Base-by-base conservation (phyloP, 1,284 basidiomycete species). In the Fomitopsis schrenkii region DNA sequence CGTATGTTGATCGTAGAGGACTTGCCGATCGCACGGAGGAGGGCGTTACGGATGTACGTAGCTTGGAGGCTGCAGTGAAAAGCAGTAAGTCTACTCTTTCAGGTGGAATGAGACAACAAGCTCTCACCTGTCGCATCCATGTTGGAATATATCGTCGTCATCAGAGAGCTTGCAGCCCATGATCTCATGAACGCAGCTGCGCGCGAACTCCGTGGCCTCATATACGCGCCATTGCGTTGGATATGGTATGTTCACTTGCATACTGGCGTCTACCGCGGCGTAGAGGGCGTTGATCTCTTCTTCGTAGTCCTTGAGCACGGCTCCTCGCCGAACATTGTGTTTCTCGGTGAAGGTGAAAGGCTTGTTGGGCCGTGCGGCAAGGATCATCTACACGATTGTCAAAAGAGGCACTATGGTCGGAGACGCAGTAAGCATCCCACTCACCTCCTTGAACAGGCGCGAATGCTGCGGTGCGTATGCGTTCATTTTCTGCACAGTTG, bases 101-200 rank as follows among this genome's bases (percentile, higher is more conserved):
- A 9, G 14, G 2, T 48, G 22, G 12, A 12, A 48, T 4, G 3
- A 48, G 26, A 28, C 9, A 14, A 48, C 7, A 48, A 7, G 8
- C 5, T 7, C 46, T 48, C 26, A 79, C 79, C 79, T 80, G 61
- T 81, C 79, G 48, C 78, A 78, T 14, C 80, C 80, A 59, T 67
- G 63, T 40, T 76, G 71, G 67, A 81, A 81, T 17, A 81, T 62
- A 64, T 82, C 79, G 45, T 71, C 76, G 42, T 76, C 70, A 46
- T 77, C 76, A 1, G 55, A 22, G 1, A 77, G 61, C 0, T 45
- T n/a, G 12, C 61, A 59, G 4, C 59, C 56, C 55, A 77, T 46
- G 14, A 77, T 74, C 26, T 65, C 66, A 1, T 57, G 28, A 0
- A 78, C 70, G 26, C 71, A 68, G 8, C 53, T 59, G 7, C 72